Conservation (phyloP, 1,284 basidiomycete species). For the Taiwanofungus camphoratus region DNA sequence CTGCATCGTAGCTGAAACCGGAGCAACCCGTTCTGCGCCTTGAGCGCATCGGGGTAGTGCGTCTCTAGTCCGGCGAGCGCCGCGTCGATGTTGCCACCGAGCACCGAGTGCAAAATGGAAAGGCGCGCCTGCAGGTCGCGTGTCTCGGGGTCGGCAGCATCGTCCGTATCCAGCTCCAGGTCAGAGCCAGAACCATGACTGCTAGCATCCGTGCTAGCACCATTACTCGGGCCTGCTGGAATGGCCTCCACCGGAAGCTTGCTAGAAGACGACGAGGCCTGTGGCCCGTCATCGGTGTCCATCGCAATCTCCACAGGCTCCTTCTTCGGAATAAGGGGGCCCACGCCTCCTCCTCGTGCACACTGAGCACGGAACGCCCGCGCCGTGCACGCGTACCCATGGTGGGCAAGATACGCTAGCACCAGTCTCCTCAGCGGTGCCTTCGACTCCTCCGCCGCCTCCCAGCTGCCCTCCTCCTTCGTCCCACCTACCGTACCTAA, state of each 20-base stretch:
- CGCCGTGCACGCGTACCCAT: conserved; percentile 70
- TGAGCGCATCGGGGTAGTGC: conserved; percentile 60
- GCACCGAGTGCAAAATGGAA: conserved; percentile 60
- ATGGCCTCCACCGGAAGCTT: neutral
- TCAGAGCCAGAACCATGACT: too few relatives aligned
- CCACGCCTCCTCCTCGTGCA: conserved; percentile 8
- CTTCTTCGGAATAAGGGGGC: neutral
- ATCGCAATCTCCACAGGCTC: conserved; percentile 32
- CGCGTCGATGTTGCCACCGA: conserved; percentile 64
- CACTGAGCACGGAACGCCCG: conserved; percentile 50
- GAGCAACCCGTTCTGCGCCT: conserved; percentile 59
- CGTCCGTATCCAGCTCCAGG: conserved; percentile 23
- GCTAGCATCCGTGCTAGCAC: conserved; percentile 7
- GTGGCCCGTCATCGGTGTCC: conserved; percentile 22
- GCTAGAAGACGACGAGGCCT: conserved; percentile 9
- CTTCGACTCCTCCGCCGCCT: too few relatives aligned
- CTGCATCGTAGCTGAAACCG: conserved; percentile 73
- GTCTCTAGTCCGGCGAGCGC: conserved; percentile 52
- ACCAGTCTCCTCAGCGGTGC: conserved; percentile 63
- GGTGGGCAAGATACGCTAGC: conserved; percentile 72
- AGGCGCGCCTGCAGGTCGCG: conserved; percentile 61
- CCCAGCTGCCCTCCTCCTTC: conserved; percentile 24
- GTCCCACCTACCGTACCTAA: conserved; percentile 10
- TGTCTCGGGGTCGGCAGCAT: conserved; percentile 12
- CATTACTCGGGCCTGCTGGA: neutral